Evolutionary conservation across 441 rosid species (phyloP).

Genomic region (Pelargonium hybrid): DNA sequence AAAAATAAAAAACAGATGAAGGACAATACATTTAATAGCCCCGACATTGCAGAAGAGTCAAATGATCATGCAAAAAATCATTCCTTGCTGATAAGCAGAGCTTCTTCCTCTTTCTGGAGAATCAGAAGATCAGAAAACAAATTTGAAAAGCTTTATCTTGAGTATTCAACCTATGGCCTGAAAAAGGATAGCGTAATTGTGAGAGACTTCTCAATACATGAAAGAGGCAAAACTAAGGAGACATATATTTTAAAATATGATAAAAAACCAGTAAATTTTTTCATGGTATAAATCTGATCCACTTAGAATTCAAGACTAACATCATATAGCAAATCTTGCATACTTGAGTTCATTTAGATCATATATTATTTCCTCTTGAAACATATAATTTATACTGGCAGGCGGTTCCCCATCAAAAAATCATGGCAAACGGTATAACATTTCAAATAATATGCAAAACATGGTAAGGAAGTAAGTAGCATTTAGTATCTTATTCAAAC

Average conservation of each 20-base stretch:
- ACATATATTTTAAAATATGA: neutral
- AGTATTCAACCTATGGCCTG: constrained; percentile 30
- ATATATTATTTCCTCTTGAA: neutral
- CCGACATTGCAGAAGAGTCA: constrained; percentile 70
- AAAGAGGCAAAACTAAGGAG: neutral
- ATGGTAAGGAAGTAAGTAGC: neutral
- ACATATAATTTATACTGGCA: too few species aligned
- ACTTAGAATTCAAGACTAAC: neutral
- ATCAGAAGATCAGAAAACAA: constrained; percentile 19
- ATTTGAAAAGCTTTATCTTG: constrained; percentile 21
- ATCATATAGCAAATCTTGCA: neutral
- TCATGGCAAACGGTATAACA: neutral
- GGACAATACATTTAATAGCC: constrained; percentile 66
- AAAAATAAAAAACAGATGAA: constrained; percentile 7
- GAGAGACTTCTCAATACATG: constrained; percentile 15
- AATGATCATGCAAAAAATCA: constrained; percentile 44
- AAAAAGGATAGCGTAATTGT: constrained; percentile 25
- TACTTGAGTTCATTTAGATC: neutral
- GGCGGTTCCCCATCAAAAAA: too few species aligned
- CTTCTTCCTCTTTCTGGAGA: constrained; percentile 25
- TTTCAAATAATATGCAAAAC: neutral
- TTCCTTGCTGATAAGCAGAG: constrained; percentile 32
- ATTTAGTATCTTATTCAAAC: neutral
- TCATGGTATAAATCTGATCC: neutral
- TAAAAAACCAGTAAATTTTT: neutral